Conservation (phyloP, 495 filamentous ascomycete genomes). For the Penicillium bialowiezense region DNA sequence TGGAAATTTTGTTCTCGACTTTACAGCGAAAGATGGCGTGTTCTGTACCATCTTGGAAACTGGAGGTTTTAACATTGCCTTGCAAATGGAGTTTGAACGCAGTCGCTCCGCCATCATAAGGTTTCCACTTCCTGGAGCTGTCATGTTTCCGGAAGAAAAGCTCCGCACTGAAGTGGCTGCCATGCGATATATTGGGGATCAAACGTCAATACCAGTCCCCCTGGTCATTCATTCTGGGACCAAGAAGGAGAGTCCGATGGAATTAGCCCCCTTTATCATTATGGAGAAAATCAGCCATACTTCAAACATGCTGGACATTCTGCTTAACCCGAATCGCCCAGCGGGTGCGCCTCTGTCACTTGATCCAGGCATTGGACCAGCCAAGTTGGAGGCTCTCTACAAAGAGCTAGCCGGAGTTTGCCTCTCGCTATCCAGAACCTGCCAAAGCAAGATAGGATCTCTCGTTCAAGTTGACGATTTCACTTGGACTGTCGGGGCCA, state of each 20-base stretch:
- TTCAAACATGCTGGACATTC: conserved; percentile 22
- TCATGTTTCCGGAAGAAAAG: conserved; percentile 37
- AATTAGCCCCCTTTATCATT: conserved; percentile 44
- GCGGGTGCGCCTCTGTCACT: conserved; percentile 17
- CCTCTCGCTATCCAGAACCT: conserved; percentile 29
- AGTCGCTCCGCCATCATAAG: conserved; percentile 8
- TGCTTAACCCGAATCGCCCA: conserved; percentile 21
- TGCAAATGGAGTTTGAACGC: conserved; percentile 10
- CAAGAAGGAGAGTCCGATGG: conserved; percentile 16
- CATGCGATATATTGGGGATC: conserved; percentile 36
- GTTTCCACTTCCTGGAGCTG: conserved; percentile 10
- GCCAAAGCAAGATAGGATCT: conserved; percentile 36
- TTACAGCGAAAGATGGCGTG: too few species aligned
- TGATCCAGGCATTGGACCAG: conserved; percentile 27
- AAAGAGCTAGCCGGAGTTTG: conserved; percentile 30
- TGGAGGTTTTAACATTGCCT: conserved; percentile 13
- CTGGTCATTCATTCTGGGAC: conserved; percentile 34
- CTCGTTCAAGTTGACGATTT: conserved; percentile 23
- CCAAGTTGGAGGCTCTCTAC: conserved; percentile 28
- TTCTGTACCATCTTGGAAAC: conserved; percentile 8
- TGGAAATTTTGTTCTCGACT: too few species aligned
- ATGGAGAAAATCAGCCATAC: conserved; percentile 36
- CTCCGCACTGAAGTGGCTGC: conserved; percentile 38
- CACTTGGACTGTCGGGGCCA: conserved; percentile 14
- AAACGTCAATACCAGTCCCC: conserved; percentile 38